Evolutionary conservation across 805 yeast species (phyloP).

Genomic region (Yarrowia deformans): DNA sequence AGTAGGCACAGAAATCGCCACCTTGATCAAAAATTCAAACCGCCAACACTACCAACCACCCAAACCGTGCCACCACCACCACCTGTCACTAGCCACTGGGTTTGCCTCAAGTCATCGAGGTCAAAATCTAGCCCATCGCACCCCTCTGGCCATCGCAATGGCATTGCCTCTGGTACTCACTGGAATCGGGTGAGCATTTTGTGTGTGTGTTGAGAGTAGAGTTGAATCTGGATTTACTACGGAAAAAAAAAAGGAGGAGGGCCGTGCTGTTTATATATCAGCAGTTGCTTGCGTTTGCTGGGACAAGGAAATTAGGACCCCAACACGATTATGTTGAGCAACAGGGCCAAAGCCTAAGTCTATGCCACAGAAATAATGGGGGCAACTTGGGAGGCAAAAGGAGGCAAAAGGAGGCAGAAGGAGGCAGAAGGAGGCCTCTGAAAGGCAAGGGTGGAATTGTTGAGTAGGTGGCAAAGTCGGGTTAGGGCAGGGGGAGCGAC

Average conservation of each 20-base stretch:
- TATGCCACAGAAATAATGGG: not conserved
- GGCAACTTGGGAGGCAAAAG: too few species aligned
- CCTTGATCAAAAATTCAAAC: too few species aligned
- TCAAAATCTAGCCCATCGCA: too few species aligned
- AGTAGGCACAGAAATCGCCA: too few species aligned
- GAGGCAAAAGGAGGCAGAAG: not conserved
- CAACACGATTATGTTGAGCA: slow-evolving; percentile 38
- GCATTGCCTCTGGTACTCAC: too few species aligned
- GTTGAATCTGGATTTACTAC: slow-evolving; percentile 29
- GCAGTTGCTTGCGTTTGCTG: slow-evolving; percentile 6
- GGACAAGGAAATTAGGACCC: slow-evolving; percentile 35
- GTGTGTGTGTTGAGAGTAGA: slow-evolving; percentile 8
- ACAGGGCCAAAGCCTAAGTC: slow-evolving; percentile 16
- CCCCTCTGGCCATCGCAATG: too few species aligned
- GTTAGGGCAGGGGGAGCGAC: too few species aligned
- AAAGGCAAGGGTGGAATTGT: not conserved
- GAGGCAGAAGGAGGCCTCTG: not conserved
- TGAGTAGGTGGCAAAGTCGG: too few species aligned
- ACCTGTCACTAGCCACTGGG: too few species aligned
- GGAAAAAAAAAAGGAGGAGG: not conserved
- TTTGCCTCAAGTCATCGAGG: too few species aligned
- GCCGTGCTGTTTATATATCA: not conserved
- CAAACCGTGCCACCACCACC: too few species aligned
- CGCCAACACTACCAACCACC: too few species aligned
- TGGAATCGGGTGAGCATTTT: slow-evolving; percentile 33